phyloP scores from a whole-genome alignment of 305 asterid genomes.

The Rubia peregrina region DNA sequence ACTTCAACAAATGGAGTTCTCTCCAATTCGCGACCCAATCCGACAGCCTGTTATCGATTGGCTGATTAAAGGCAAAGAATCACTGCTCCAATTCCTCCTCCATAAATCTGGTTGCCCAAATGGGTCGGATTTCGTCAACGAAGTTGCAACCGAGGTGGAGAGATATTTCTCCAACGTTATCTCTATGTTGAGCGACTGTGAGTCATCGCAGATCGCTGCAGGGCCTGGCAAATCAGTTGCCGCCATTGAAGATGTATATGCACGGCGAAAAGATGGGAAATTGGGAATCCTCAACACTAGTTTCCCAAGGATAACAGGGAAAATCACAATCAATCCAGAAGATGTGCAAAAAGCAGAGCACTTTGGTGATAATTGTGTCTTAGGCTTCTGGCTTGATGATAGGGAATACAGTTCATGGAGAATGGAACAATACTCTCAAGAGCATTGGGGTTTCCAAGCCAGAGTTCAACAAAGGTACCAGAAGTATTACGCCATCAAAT shows the following conservation, averaged over 20 bases:
- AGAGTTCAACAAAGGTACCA: too few species aligned
- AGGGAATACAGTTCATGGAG: too few species aligned
- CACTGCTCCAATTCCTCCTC: constrained; percentile 42
- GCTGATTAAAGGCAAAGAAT: constrained; percentile 42
- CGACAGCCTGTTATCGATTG: constrained; percentile 11
- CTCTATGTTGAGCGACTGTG: constrained; percentile 23
- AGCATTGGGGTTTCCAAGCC: too few species aligned
- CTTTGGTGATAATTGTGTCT: too few species aligned
- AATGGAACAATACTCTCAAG: too few species aligned
- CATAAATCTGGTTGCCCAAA: constrained; percentile 13
- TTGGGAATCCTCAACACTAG: constrained; percentile 31
- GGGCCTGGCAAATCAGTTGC: background rate
- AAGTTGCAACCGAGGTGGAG: constrained; percentile 30
- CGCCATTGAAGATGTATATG: constrained; percentile 43
- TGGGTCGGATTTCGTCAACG: constrained; percentile 25
- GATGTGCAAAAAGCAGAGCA: too few species aligned
- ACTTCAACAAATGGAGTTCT: background rate
- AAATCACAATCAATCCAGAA: too few species aligned
- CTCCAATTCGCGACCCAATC: background rate
- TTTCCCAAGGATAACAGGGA: too few species aligned
- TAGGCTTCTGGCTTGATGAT: too few species aligned
- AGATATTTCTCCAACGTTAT: constrained; percentile 41
- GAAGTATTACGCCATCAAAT: too few species aligned
- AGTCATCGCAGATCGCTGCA: constrained; percentile 29
- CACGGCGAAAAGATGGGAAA: constrained; percentile 82